Conservation (phyloP, 163 green algal species). For the Scenedesmus sp. region DNA sequence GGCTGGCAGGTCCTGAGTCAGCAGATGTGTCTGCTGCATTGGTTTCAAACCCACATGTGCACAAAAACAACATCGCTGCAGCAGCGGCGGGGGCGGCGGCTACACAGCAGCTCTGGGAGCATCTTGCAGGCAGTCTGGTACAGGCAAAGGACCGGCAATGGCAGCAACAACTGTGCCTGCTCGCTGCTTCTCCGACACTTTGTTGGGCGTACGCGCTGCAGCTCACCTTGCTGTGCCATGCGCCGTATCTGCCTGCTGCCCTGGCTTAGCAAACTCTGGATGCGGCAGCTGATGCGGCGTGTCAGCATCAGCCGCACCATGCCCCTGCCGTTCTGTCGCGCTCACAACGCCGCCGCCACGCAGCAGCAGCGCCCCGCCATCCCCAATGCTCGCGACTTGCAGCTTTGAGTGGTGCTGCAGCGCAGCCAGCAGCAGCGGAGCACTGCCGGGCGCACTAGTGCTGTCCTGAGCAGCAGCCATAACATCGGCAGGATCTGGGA, state of each 20-base stretch:
- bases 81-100: no score
- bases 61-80: no score
- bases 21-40: no score
- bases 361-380: not conserved
- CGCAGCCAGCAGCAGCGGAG: not conserved
- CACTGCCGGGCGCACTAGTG: not conserved
- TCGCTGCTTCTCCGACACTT: no score
- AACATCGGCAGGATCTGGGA: not conserved
- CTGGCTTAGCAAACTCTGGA: not conserved
- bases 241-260: not conserved
- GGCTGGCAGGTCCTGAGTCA: no score
- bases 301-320: not conserved
- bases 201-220: not conserved
- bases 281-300: not conserved
- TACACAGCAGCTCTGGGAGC: no score
- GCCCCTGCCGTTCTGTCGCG: not conserved
- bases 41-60: no score
- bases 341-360: not conserved
- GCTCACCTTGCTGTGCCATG: not conserved
- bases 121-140: no score
- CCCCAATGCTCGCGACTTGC: not conserved
- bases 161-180: not conserved
- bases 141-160: no score
- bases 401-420: not conserved
- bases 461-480: not conserved